Evolutionary conservation across 2,329 filamentous ascomycete species (phyloP), one percentile per base, ranked within the genome.

Genomic region (Geoglossum cookeanum): DNA sequence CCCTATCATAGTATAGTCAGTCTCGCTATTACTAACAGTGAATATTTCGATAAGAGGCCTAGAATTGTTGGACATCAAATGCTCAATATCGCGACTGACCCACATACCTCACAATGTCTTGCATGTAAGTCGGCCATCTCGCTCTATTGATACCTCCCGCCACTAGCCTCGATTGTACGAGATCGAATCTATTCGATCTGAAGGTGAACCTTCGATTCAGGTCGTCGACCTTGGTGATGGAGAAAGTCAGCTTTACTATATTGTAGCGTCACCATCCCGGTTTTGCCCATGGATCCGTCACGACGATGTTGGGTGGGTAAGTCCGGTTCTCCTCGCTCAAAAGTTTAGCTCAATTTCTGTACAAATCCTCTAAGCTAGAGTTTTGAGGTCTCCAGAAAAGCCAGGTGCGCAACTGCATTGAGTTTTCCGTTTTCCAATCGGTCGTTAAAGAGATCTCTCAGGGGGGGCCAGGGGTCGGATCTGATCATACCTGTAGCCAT

Each of bases 51-150:
- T 53, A 53, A 37, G 3, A 39, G 29, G 3, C 27, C 15, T 42
- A 17, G 54, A n/a, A 39, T 55, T 9, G 15, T 45, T 45, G 17
- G 42, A 45, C 42, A 45, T 45, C 13, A 4, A 22, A 45, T 22
- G 17, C 42, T 22, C 22, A 45, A 45, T 13, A 22, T 22, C 22
- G 4, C n/a, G 6, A 17, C n/a, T 4, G 13, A 44, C 33, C 7
- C 58, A 59, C 67, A 63, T 64, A 73, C 71, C 69, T 71, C 62
- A 80, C 78, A 59, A 94, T 85, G 63, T 95, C 90, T 62, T 75
- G 74, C 61, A 94, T 69, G 68, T 94, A 95, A 35, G 76, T 75
- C 57, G 72, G 70, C 90, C 90, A 96, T 67, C 87, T 78, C 60
- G 75, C 71, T 58, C 74, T 72, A 64, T 90, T 76, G 63, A 94